Base-by-base conservation (phyloP, 2,329 filamentous ascomycete genomes). In the Xylaria sp. region DNA sequence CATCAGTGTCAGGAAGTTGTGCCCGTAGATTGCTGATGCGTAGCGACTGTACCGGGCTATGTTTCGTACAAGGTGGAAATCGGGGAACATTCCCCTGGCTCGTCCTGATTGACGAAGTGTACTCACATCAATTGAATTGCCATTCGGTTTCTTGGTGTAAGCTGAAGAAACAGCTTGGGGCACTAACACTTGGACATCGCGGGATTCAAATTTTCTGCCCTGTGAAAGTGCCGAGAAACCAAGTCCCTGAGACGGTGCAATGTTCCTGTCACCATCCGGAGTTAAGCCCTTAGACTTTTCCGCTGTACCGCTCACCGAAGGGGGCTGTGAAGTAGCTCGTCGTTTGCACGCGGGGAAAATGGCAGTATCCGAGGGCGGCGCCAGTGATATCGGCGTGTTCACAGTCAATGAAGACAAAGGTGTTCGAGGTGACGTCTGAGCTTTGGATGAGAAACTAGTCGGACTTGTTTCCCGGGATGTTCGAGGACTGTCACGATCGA, bases 41-140 rank as follows among this genome's bases (percentile, higher is more conserved):
- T 86, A 88, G 2, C 83, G 79, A 75, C 88, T 86, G 62, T 87
- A 88, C 42, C 85, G 78, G 2, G 81, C 81, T 23, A 88, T 83
- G 66, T 87, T 88, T 37, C 79, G 77, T 8, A 87, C 74, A 6
- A 88, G 75, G 64, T 86, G 85, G 37, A 79, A 79, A 3, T 76
- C 72, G 0, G 86, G 86, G 54, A 87, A 88, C 53, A 83, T 78
- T 0, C 83, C 83, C 39, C 81, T 78, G 1, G 86, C 76, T 52
- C 75, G 77, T 0, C 85, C 84, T 1, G 81, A 81, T 35, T 74
- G 74, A 1, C 80, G 75, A 2, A 85, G 73, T 0, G 73, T 77
- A 48, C 76, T 75, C 3, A 85, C 72, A 0, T 80, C 79, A 62
- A 79, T 77, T 0, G 76, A 76, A 44, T 78, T 75, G 18, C 73